Percentiles rank a stretch among this genome's conserved stretches.
Evolutionary conservation across 208 protist species (phyloP).

Genomic region (Leishmania turanica): DNA sequence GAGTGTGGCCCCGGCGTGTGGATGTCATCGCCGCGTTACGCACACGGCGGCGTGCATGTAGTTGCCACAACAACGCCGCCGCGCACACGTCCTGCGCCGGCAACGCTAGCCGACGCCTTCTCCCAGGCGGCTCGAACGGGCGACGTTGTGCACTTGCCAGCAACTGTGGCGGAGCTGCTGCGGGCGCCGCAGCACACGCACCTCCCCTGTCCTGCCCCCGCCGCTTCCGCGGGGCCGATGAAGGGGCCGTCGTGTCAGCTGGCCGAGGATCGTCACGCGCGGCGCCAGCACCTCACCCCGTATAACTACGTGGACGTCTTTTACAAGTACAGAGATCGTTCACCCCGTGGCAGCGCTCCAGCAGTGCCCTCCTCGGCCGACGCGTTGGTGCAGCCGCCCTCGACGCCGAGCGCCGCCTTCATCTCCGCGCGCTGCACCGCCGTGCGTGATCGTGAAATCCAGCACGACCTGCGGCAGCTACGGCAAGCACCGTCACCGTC

Average conservation of each 20-base stretch:
- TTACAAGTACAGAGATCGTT: constrained; percentile 4
- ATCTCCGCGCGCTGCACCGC: constrained; percentile 18
- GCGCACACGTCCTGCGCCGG: not conserved
- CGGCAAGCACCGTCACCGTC: constrained; percentile 4
- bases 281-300: not conserved
- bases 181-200: constrained; percentile 29
- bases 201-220: constrained; percentile 2
- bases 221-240: not conserved
- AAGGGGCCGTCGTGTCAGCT: not conserved
- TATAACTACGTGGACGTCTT: constrained; percentile 34
- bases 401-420: constrained; percentile 7
- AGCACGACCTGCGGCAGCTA: constrained; percentile 9
- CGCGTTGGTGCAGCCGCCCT: not conserved
- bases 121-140: constrained; percentile 11
- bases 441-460: constrained; percentile 12
- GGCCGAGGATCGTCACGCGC: not conserved
- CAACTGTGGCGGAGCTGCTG: constrained; percentile 27
- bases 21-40: constrained; percentile 25
- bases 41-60: constrained; percentile 4
- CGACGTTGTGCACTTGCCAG: constrained; percentile 34
- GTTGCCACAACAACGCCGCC: constrained; percentile 14
- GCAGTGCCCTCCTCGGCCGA: not conserved
- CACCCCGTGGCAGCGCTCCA: not conserved
- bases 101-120: constrained; percentile 16
- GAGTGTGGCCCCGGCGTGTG: constrained; percentile 75